phyloP scores from a whole-genome alignment of 176 grass and related monocot species.

The Urochloa ruziziensis region DNA sequence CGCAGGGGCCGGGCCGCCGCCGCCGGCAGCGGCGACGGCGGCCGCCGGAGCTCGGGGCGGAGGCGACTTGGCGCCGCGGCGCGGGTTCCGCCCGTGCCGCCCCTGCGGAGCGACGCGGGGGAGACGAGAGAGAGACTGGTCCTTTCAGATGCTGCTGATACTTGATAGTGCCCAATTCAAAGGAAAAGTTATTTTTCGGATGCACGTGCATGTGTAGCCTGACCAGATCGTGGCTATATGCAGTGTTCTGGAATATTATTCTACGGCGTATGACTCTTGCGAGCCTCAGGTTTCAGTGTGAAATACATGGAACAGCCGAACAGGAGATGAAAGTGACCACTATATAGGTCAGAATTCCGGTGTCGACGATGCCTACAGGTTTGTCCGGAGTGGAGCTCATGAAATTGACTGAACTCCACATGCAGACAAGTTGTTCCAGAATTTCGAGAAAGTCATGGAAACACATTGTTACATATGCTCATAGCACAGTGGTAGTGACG shows the following conservation, averaged over 20 bases:
- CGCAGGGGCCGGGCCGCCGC: too few relatives aligned
- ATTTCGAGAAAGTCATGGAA: background rate
- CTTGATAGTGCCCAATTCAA: background rate
- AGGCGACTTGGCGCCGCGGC: too few relatives aligned
- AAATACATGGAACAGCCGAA: background rate
- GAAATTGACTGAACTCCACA: background rate
- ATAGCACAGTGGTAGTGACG: background rate
- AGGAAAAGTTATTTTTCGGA: background rate
- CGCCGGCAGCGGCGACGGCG: too few relatives aligned
- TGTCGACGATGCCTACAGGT: background rate
- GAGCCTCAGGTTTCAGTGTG: background rate
- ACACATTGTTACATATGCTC: too few relatives aligned
- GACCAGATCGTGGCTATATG: background rate
- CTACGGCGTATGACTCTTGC: background rate
- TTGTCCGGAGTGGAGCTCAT: background rate
- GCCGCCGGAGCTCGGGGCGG: too few relatives aligned
- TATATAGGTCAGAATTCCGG: background rate
- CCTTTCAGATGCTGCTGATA: background rate
- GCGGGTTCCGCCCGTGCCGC: too few relatives aligned
- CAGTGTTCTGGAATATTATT: background rate
- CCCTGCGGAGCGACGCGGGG: too few relatives aligned
- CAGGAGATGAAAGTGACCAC: background rate
- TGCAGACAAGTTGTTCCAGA: background rate
- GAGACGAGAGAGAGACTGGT: too few relatives aligned
- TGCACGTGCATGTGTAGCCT: background rate